A percentile compares a stretch with the other conserved stretches of the same genome.
Evolutionary conservation across 805 yeast species (phyloP).

Genomic region (Kluyveromyces nonfermentans): DNA sequence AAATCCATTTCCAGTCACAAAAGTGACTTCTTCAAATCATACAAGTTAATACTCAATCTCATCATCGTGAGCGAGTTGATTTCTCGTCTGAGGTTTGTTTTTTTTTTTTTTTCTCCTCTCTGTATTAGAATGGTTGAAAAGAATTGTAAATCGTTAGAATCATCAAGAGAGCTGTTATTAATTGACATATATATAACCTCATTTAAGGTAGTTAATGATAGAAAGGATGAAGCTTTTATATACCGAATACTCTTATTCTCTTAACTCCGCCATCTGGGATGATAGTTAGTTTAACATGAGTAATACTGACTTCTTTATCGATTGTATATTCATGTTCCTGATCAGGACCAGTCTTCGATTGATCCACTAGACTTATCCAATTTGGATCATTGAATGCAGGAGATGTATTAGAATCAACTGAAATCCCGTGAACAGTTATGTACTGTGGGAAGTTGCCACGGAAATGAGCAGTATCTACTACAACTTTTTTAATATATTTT

Average conservation of each 20-base stretch:
- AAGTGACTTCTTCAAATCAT: no score
- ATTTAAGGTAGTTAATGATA: no score
- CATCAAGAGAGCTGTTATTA: no score
- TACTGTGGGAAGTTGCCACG: slow-evolving; percentile 91
- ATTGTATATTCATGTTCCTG: slow-evolving; percentile 53
- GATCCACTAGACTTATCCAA: slow-evolving; percentile 61
- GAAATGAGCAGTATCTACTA: slow-evolving; percentile 88
- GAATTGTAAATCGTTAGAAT: no score
- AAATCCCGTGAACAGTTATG: slow-evolving; percentile 57
- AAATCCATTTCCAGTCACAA: no score
- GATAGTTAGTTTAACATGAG: slow-evolving; percentile 72
- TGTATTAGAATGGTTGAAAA: neutral
- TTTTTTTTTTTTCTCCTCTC: neutral
- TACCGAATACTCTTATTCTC: slow-evolving; percentile 76
- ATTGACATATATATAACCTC: no score
- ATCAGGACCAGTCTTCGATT: slow-evolving; percentile 75
- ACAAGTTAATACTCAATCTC: neutral
- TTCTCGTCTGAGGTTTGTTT: neutral
- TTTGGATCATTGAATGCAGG: slow-evolving; percentile 32
- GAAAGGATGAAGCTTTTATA: slow-evolving; percentile 8
- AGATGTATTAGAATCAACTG: slow-evolving; percentile 28
- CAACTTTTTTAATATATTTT: slow-evolving; percentile 41
- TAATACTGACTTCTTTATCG: slow-evolving; percentile 31
- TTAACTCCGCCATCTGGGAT: slow-evolving; percentile 98
- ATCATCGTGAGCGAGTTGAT: no score